These are phyloP conservation scores for Fraxinus cuspidata DNA, from an alignment of 257 asterid species.

Conservation along the genomic window DNA sequence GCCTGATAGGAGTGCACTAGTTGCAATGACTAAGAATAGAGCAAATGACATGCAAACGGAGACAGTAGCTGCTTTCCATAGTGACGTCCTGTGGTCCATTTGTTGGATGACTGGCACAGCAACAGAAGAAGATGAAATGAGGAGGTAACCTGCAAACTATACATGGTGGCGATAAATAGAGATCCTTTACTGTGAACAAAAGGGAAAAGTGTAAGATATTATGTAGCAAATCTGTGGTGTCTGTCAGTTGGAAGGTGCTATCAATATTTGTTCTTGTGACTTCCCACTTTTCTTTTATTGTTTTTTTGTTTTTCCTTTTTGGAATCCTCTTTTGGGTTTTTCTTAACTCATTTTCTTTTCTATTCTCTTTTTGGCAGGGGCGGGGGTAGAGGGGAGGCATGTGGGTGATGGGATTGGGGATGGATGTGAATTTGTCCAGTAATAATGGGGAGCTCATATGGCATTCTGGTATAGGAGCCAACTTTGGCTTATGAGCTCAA, in stretches of 20 bases:
- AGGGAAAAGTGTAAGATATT: neutral
- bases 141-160: slow-evolving; percentile 74
- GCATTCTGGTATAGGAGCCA: no score
- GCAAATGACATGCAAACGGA: slow-evolving; percentile 56
- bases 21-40: slow-evolving; percentile 49
- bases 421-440: neutral
- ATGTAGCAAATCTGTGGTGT: neutral
- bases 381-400: no score
- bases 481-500: no score
- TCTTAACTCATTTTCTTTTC: neutral
- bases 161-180: slow-evolving; percentile 13
- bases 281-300: neutral
- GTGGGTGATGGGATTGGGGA: neutral
- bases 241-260: neutral
- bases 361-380: neutral
- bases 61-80: slow-evolving; percentile 50
- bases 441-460: neutral
- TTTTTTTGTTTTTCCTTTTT: no score
- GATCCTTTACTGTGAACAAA: neutral
- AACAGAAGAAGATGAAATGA: slow-evolving; percentile 67
- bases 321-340: neutral
- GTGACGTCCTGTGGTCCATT: slow-evolving; percentile 34
- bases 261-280: neutral
- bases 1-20: slow-evolving; percentile 60
- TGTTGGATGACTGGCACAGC: slow-evolving; percentile 48